Evolutionary conservation across 2,329 filamentous ascomycete genomes (phyloP).

Genomic region (Lachnellula subtilissima): DNA sequence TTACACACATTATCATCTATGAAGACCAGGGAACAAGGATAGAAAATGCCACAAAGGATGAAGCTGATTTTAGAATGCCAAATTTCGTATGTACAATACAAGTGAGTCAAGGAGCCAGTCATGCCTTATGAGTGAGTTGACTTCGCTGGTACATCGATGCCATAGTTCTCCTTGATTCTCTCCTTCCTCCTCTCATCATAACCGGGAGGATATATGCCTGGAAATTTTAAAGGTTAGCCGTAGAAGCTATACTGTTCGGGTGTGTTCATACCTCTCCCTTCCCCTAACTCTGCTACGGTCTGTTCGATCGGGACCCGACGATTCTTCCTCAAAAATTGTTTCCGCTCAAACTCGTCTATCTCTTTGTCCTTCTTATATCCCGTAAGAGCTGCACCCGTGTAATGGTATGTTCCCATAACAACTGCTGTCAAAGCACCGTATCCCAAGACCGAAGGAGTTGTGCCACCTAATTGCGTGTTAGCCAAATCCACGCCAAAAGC

Average conservation of each 20-base stretch:
- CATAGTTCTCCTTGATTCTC: constrained; percentile 64
- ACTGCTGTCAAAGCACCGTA: constrained; percentile 54
- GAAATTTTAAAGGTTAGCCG: constrained; percentile 8
- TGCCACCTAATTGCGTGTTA: constrained; percentile 44
- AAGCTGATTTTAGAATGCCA: neutral
- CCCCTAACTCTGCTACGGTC: constrained; percentile 62
- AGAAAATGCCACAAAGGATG: neutral
- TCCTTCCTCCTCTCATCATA: constrained; percentile 64
- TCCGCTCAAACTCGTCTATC: constrained; percentile 59
- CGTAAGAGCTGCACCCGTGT: constrained; percentile 53
- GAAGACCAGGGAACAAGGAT: neutral
- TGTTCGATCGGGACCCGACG: constrained; percentile 59
- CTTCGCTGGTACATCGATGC: constrained; percentile 53
- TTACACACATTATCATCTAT: neutral
- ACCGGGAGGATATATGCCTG: constrained; percentile 63
- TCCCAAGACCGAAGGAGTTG: constrained; percentile 60
- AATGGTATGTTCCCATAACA: constrained; percentile 56
- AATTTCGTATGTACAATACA: constrained; percentile 22
- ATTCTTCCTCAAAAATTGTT: constrained; percentile 57
- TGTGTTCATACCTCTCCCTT: constrained; percentile 59
- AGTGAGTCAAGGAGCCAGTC: neutral
- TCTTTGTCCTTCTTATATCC: constrained; percentile 47
- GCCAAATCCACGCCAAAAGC: neutral
- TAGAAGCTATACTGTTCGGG: neutral
- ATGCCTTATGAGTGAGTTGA: constrained; percentile 12